Conservation (phyloP, 495 filamentous ascomycete genomes). For the Penicillium subrubescens region DNA sequence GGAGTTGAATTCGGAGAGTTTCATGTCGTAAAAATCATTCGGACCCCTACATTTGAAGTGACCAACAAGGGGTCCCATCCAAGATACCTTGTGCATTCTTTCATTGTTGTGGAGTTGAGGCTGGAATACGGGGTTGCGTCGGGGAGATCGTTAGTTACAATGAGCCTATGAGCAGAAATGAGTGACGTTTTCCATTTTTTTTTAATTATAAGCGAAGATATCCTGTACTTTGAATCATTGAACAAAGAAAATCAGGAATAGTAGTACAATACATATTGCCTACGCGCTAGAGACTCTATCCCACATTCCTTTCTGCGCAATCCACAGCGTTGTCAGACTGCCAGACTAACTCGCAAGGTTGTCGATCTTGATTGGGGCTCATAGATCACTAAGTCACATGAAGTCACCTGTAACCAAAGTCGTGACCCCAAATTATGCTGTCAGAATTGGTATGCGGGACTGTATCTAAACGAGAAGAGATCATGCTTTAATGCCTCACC, state of each 20-base stretch:
- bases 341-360: neutral
- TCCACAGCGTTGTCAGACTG: neutral
- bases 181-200: conserved; percentile 26
- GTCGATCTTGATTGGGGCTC: neutral
- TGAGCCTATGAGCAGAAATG: conserved; percentile 25
- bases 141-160: conserved; percentile 6
- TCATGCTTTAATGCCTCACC: too few species aligned
- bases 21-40: neutral
- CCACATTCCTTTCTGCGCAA: neutral
- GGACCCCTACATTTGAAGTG: neutral
- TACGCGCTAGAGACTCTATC: neutral
- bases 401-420: too few species aligned
- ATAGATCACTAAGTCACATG: neutral
- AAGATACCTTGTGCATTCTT: conserved; percentile 10
- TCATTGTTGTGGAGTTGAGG: conserved; percentile 5
- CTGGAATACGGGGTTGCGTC: neutral
- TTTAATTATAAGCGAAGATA: neutral
- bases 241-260: neutral
- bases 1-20: neutral
- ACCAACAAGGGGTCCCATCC: neutral
- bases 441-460: too few species aligned
- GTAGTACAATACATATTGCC: too few species aligned
- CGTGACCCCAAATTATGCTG: too few species aligned
- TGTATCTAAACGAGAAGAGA: too few species aligned
- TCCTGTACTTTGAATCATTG: neutral